phyloP scores from a whole-genome alignment of 805 yeast species.

The Starmerella apicola region DNA sequence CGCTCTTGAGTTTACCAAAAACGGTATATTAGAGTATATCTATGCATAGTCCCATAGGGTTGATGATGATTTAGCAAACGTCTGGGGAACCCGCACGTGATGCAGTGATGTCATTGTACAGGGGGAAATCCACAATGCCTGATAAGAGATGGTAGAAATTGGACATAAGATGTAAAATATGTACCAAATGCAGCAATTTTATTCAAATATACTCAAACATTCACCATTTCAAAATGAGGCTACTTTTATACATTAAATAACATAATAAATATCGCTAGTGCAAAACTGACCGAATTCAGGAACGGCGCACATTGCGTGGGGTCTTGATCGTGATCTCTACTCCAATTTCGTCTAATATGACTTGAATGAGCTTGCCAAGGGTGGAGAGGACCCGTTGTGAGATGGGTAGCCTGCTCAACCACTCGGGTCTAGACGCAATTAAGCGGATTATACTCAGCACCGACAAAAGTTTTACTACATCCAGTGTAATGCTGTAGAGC shows the following conservation, averaged over 20 bases:
- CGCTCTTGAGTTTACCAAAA: no score
- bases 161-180: neutral
- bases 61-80: no score
- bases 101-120: no score
- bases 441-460: constrained; percentile 15
- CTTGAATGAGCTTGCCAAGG: constrained; percentile 17
- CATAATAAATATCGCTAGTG: neutral
- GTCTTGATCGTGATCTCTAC: constrained; percentile 14
- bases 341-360: constrained; percentile 19
- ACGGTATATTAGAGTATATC: no score
- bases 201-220: neutral
- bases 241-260: no score
- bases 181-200: neutral
- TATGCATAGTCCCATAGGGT: no score
- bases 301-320: neutral
- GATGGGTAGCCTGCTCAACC: constrained; percentile 13
- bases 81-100: no score
- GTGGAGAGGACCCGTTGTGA: constrained; percentile 10
- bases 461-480: constrained; percentile 10
- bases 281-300: neutral
- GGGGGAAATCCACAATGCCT: no score
- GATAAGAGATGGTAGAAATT: no score
- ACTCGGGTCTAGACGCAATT: constrained; percentile 13
- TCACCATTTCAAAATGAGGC: no score
- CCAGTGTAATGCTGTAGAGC: constrained; percentile 12